Evolutionary conservation across 805 yeast species (phyloP).

Genomic region (Metschnikowia lochheadii): DNA sequence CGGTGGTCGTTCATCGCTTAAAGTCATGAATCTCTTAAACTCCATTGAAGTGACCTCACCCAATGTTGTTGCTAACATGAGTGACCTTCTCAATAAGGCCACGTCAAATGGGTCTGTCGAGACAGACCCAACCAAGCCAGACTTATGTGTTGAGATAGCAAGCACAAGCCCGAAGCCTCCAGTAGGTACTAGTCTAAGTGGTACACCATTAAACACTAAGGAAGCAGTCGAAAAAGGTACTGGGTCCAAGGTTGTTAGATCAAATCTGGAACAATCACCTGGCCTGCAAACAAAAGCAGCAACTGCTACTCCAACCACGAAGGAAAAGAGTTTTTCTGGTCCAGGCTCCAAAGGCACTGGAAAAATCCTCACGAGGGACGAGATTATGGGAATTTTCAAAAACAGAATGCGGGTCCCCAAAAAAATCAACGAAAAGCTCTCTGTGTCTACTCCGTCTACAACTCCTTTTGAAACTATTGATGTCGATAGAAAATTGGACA

Average conservation of each 20-base stretch:
- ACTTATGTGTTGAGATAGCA: background rate
- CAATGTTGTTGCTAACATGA: too few relatives aligned
- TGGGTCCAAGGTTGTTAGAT: background rate
- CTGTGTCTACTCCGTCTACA: slow-evolving; percentile 2
- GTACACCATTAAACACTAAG: background rate
- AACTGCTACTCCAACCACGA: background rate
- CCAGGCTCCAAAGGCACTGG: background rate
- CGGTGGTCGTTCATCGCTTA: background rate
- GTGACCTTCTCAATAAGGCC: background rate
- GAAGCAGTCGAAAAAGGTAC: background rate
- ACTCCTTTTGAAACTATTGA: slow-evolving; percentile 6
- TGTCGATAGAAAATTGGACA: background rate
- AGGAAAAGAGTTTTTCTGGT: background rate
- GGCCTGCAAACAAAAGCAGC: background rate
- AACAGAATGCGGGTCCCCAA: slow-evolving; percentile 11
- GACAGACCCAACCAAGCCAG: background rate
- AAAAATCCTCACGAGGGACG: slow-evolving; percentile 8
- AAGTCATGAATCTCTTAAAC: background rate
- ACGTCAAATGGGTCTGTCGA: too few relatives aligned
- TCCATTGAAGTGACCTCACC: too few relatives aligned
- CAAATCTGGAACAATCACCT: background rate
- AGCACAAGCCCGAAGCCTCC: background rate
- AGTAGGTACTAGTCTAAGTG: too few relatives aligned
- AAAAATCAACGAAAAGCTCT: slow-evolving; percentile 11
- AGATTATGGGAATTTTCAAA: slow-evolving; percentile 10